Evolutionary conservation across 2,329 filamentous ascomycete genomes (phyloP).

Genomic region (Lasiodiplodia gonubiensis): DNA sequence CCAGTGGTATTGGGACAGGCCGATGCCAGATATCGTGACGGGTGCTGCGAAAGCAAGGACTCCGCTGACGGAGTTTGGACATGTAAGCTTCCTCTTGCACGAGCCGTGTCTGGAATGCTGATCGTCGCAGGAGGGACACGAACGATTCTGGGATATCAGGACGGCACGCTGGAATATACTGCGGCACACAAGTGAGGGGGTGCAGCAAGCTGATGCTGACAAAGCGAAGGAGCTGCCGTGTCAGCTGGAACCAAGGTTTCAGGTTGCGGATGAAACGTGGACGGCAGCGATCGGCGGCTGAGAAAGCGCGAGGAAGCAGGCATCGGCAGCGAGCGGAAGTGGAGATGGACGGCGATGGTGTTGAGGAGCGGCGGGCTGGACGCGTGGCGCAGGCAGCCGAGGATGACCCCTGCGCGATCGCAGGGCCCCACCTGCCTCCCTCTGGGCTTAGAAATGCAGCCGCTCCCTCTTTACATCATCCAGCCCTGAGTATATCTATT

Average conservation of each 20-base stretch:
- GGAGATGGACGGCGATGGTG: slow-evolving; percentile 8
- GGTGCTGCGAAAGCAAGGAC: neutral
- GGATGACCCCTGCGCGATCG: slow-evolving; percentile 11
- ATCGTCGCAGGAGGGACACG: neutral
- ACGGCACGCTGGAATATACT: neutral
- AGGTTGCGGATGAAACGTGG: neutral
- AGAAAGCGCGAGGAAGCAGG: neutral
- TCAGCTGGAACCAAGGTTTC: neutral
- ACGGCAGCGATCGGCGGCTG: no score
- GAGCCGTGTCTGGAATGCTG: neutral
- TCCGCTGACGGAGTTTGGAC: neutral
- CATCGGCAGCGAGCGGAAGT: neutral
- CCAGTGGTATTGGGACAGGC: neutral
- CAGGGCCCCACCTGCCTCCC: slow-evolving; percentile 1
- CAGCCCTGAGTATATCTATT: slow-evolving; percentile 19
- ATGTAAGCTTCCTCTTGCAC: neutral
- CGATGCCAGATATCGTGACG: slow-evolving; percentile 6
- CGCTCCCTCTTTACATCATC: slow-evolving; percentile 17
- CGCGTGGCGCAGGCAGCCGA: slow-evolving; percentile 8
- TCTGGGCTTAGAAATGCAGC: slow-evolving; percentile 14
- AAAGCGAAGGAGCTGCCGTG: neutral
- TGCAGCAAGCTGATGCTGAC: neutral
- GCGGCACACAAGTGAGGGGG: neutral
- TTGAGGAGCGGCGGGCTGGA: neutral
- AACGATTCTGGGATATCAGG: neutral